Evolutionary conservation across 2,329 filamentous ascomycete genomes (phyloP), one percentile per base, ranked within the genome.

Genomic region (Paracamarosporium sp.): DNA sequence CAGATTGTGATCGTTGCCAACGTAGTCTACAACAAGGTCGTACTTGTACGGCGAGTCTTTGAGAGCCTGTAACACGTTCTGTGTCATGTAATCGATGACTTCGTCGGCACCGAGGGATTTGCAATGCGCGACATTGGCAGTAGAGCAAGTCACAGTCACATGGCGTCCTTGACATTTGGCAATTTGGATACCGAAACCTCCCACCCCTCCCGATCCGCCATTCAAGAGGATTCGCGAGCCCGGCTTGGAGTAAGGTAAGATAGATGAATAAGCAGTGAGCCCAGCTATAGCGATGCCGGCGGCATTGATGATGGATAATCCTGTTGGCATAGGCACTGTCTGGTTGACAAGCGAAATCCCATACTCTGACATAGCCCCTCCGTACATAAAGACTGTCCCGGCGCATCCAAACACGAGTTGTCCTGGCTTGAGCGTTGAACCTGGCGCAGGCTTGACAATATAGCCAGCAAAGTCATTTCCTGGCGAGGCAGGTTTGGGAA

Each of bases 181-280:
- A 54, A 88, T 81, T 68, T 89, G 87, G 55, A 89, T 85, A 1
- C 78, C 82, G 56, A 82, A 86, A 0, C 80, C 79, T 0, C 87
- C 87, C 2, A 79, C 80, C 0, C 86, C 87, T 20, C 87, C 87
- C 9, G 80, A 84, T 0, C 86, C 86, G 17, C 85, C 86, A 65
- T 88, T 88, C 67, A 89, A 81, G 64, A 88, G 83, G 13, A 89
- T 78, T 62, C 79, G 81, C 48, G 82, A 78, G 20, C 74, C 74
- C 4, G 56, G 40, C 61, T 72, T 75, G 43, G 64, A 64, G 44
- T 67, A 60, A 6, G 50, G 72, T 13, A 59, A 61, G 22, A 78
- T 56, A 40, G 59, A 65, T 61, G 74, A 71, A 41, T 71, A 75
- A 3, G 75, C 72, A 4, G 73, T 75, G 36, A 75, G 46, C 5